These are phyloP conservation scores for Blastocrithidia nonstop DNA, from an alignment of 208 protist genomes.

Conservation along the genomic window DNA sequence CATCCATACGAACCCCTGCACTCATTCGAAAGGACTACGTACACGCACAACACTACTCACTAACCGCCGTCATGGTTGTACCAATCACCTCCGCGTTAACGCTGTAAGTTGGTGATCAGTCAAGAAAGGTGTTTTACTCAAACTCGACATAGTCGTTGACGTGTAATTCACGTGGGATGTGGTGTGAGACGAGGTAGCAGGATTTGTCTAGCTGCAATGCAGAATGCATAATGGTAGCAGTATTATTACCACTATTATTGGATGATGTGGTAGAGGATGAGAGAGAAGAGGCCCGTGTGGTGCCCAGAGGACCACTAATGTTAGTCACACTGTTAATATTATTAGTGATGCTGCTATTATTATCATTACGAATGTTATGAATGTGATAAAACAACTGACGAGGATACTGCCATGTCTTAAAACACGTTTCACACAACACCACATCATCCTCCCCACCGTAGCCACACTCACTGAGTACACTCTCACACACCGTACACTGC, in stretches of 20 bases:
- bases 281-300: no score
- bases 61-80: conserved; percentile 21
- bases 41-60: conserved; percentile 45
- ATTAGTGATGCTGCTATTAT: no score
- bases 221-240: no score
- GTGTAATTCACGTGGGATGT: conserved; percentile 26
- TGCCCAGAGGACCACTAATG: no score
- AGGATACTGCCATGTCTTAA: conserved; percentile 63
- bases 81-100: conserved; percentile 53
- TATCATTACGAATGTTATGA: no score
- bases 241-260: no score
- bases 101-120: conserved; percentile 44
- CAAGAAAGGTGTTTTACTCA: conserved; percentile 43
- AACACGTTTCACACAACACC: conserved; percentile 59
- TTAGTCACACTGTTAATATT: no score
- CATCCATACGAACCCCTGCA: conserved; percentile 40
- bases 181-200: conserved; percentile 47
- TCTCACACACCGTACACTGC: conserved; percentile 17
- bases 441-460: conserved; percentile 50
- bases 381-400: conserved; percentile 49
- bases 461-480: conserved; percentile 9
- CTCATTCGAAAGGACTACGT: conserved; percentile 19
- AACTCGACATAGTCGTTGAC: conserved; percentile 55
- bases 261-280: no score
- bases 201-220: no score